These are phyloP conservation scores for Pyricularia pennisetigena DNA, from an alignment of 2,329 filamentous ascomycete species.

Conservation along the genomic window DNA sequence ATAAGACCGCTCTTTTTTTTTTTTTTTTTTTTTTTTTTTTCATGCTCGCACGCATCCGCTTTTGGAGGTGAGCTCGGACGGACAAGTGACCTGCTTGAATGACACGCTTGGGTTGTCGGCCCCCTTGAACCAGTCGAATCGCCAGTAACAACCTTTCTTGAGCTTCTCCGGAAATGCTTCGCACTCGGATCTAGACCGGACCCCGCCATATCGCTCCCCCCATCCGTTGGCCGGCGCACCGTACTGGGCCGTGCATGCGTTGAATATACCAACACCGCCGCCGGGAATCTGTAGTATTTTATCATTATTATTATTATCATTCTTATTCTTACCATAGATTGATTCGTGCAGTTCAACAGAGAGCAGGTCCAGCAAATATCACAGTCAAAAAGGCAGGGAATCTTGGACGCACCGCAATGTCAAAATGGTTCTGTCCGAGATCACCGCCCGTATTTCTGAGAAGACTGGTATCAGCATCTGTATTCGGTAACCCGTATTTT, in stretches of 20 bases:
- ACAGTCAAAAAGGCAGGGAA: too few relatives aligned
- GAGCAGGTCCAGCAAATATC: not conserved
- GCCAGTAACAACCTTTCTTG: conserved; percentile 45
- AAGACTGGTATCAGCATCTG: not conserved
- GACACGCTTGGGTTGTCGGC: conserved; percentile 46
- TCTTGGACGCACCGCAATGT: conserved; percentile 25
- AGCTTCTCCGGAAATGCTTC: conserved; percentile 40
- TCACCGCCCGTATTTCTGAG: conserved; percentile 19
- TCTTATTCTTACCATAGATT: too few relatives aligned
- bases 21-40: too few relatives aligned
- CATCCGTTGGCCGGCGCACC: conserved; percentile 31
- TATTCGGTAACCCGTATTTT: not conserved
- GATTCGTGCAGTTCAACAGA: too few relatives aligned
- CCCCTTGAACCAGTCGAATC: conserved; percentile 53
- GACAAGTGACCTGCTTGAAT: conserved; percentile 47
- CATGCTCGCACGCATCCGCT: conserved; percentile 22
- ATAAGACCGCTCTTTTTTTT: not conserved
- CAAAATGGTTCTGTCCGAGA: conserved; percentile 43
- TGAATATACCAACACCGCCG: conserved; percentile 1
- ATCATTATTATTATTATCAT: too few relatives aligned
- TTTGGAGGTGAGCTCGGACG: conserved; percentile 33
- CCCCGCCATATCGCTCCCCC: conserved; percentile 50
- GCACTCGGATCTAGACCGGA: conserved; percentile 40
- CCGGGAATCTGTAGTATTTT: not conserved
- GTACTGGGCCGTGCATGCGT: conserved; percentile 18